Base-by-base conservation (phyloP, 208 protist species). In the Strigomonas culicis region DNA sequence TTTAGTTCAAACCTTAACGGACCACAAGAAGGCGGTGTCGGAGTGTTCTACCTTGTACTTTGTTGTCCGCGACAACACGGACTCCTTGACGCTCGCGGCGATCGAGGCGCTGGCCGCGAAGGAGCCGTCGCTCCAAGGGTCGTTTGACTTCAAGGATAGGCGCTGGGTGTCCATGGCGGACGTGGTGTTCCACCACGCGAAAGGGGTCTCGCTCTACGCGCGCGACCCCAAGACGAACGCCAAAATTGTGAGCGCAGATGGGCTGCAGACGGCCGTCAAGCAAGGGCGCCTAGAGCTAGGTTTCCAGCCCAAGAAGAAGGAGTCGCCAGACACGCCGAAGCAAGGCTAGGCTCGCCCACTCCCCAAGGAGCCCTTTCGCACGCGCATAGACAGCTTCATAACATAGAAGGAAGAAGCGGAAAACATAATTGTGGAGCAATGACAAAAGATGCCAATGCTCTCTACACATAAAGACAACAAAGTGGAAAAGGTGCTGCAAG, bases 151-250 rank as follows among this genome's bases (percentile, higher is more conserved):
- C 22, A 49, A 70, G 0, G 82, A 88, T 58, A 72, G 51, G 8
- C 82, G 82, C 25, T 95, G 79, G 85, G 66, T 89, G 1, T 4
- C 56, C 21, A 62, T 90, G 58, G 75, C 74, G 21, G 82, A 90
- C 34, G 62, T 68, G 2, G 65, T 74, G 17, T 68, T 81, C 10
- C 78, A 81, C 22, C 25, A 22, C 13, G 30, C 69, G 1, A 58
- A 60, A 19, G n/a, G 25, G 1, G 49, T 15, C 30, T 52, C 58
- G 3, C 71, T 93, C 21, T 93, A 86, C 60, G 59, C 62, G 1
- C 58, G 61, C 0, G 77, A 85, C 49, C 13, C 28, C 11, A 65
- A 63, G 7, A 53, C 62, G 1, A 67, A 74, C 11, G 66, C 68
- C 25, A 64, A 59, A 31, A 71, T 79, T 2, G 70, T 84, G 17